Conservation (phyloP, 768 basidiomycete genomes). For the Mycena crocata region DNA sequence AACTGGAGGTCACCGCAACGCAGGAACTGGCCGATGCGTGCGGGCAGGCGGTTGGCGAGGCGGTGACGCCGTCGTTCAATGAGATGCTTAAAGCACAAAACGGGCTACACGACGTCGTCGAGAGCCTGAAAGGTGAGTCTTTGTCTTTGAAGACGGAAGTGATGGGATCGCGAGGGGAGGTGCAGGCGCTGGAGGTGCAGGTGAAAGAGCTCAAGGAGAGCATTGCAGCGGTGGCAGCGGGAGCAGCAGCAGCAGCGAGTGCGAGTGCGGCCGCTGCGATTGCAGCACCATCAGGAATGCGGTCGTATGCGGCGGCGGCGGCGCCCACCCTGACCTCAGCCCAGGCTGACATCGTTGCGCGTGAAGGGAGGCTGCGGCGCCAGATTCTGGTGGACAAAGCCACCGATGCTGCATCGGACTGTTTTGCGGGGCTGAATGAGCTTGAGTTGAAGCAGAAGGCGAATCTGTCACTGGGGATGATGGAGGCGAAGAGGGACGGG, state of each 20-base stretch:
- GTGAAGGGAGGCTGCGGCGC: neutral
- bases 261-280: neutral
- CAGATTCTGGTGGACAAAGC: constrained; percentile 13
- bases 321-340: neutral
- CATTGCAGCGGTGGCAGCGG: neutral
- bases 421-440: neutral
- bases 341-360: neutral
- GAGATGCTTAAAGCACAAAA: neutral
- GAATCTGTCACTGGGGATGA: neutral
- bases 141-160: neutral
- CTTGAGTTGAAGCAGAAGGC: constrained; percentile 12
- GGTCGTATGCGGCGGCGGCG: constrained; percentile 1
- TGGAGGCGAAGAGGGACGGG: neutral
- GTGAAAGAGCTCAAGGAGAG: neutral
- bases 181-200: neutral
- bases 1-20: neutral
- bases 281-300: neutral
- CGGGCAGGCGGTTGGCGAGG: neutral
- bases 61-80: neutral
- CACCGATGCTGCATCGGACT: neutral
- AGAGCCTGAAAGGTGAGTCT: neutral
- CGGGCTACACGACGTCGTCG: neutral
- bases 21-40: neutral
- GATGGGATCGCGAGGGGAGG: neutral
- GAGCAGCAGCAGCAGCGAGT: neutral